These are phyloP conservation scores for Phaeosphaeriaceae sp. DNA, from an alignment of 2,329 filamentous ascomycete genomes.

Conservation along the genomic window DNA sequence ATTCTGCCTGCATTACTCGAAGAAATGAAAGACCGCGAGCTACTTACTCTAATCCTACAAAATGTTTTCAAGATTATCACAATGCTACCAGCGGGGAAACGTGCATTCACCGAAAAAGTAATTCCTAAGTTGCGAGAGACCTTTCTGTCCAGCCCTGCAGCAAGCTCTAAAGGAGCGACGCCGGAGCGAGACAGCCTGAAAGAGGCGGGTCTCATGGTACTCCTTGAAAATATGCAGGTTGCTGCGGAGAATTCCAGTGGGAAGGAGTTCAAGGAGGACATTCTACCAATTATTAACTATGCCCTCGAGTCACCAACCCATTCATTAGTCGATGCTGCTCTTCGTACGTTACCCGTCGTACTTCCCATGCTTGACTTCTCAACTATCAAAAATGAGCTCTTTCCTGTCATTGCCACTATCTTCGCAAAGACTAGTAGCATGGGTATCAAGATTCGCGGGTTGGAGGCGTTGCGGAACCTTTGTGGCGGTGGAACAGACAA, in stretches of 20 bases:
- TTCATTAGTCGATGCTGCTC: conserved; percentile 82
- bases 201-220: conserved; percentile 89
- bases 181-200: conserved; percentile 79
- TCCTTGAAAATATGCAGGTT: conserved; percentile 80
- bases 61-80: conserved; percentile 92
- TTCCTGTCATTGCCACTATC: conserved; percentile 86
- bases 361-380: conserved; percentile 91
- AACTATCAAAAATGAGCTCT: conserved; percentile 95
- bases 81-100: conserved; percentile 72
- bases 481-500: conserved; percentile 72
- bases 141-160: conserved; percentile 67
- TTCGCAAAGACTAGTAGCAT: conserved; percentile 94
- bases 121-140: conserved; percentile 84
- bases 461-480: conserved; percentile 88
- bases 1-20: conserved; percentile 87
- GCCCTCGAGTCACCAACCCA: conserved; percentile 90
- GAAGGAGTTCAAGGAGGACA: conserved; percentile 95
- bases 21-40: conserved; percentile 89
- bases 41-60: conserved; percentile 83
- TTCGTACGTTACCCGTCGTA: conserved; percentile 79
- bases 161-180: conserved; percentile 52
- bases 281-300: conserved; percentile 82
- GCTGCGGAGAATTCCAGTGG: conserved; percentile 83
- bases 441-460: conserved; percentile 89
- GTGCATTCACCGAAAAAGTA: conserved; percentile 83